These are phyloP conservation scores for Pisolithus tinctorius DNA, from an alignment of 768 basidiomycete species.

Conservation along the genomic window DNA sequence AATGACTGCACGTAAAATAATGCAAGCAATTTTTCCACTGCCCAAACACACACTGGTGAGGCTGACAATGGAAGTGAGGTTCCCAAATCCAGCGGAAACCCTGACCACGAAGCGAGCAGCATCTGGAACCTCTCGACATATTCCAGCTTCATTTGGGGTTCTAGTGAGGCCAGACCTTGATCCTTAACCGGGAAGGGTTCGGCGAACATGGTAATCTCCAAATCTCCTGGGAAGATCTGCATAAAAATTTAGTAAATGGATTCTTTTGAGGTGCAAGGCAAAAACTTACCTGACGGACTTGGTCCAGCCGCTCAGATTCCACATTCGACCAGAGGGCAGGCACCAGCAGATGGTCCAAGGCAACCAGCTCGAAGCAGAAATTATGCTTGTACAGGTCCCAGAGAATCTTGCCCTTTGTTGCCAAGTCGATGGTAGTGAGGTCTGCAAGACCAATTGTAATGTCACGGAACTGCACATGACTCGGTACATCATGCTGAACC, in stretches of 20 bases:
- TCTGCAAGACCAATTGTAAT: background rate
- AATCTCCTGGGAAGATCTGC: background rate
- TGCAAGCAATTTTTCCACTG: background rate
- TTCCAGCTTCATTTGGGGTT: background rate
- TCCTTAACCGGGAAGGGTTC: background rate
- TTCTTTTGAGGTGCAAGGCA: background rate
- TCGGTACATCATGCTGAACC: background rate
- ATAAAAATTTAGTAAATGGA: background rate
- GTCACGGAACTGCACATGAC: background rate
- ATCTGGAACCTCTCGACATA: background rate
- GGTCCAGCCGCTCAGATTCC: background rate
- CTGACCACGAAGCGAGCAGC: background rate
- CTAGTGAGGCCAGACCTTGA: background rate
- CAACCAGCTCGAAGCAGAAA: constrained; percentile 12
- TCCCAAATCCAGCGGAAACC: background rate
- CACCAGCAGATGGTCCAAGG: constrained; percentile 4
- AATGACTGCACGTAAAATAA: constrained; percentile 1
- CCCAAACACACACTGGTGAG: background rate
- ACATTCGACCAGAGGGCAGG: background rate
- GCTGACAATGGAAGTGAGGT: background rate
- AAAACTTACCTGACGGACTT: background rate
- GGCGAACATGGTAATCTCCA: background rate
- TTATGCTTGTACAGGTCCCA: constrained; percentile 15
- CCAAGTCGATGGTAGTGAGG: background rate
- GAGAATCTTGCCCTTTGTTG: constrained; percentile 3